Base-by-base conservation (phyloP, 306 rosid species). In the Rosa rugosa region DNA sequence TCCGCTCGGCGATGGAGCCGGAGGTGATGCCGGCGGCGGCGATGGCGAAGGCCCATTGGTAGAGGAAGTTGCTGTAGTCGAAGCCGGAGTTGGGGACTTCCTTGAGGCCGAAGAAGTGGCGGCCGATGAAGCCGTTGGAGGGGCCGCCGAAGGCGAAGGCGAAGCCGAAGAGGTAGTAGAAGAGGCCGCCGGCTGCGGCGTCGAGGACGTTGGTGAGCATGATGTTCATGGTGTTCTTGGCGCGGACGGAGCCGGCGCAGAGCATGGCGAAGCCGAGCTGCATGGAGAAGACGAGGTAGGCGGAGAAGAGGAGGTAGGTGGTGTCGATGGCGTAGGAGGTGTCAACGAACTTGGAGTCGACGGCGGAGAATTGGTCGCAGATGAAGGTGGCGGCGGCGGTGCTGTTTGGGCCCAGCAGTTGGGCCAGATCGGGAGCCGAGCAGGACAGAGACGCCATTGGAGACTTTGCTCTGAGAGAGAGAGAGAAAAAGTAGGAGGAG, bases 221-320 rank as follows among this genome's bases (percentile, higher is more conserved):
- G 89, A 94, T 94, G 89, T 94, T 94, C 99, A 94, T 94, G 83
- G 99, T 94, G 93, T 94, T 94, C 31, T 94, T 94, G 64, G 99
- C 99, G 0, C 99, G 90, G 72, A 94, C 99, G n/a, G 99, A 94
- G 49, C 99, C 97, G 34, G 97, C 99, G 50, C 99, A 94, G 81
- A 92, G 95, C 99, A 94, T 94, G 75, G 99, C 97, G 79, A 94
- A 94, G 44, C 97, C 97, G 11, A 94, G 93, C 68, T 94, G 99
- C 99, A 94, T 94, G 41, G 99, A 91, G 92, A 94, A 94, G 16
- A 94, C 99, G n/a, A 94, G 94, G 80, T 94, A 94, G 11, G 97
- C 91, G 8, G 99, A 94, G 86, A 92, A 94, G 73, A 94, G 90
- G 25, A 94, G 99, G 83, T 89, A 94, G 0, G 97, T 92, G 75